Base-by-base conservation (phyloP, 1,139 yeast species). In the Casaregolazyma lundiana region DNA sequence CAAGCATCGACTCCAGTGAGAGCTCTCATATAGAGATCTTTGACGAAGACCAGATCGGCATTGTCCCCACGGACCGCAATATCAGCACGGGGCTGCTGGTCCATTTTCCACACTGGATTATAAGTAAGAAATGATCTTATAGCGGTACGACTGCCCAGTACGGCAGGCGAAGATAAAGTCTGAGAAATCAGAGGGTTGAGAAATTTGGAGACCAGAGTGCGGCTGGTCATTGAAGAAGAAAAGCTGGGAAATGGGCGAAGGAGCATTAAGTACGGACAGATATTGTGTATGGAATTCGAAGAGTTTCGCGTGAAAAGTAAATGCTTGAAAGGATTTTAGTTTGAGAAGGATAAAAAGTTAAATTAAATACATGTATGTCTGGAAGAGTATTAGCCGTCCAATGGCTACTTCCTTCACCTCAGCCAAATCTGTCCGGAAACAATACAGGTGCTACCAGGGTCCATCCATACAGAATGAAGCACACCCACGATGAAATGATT, bases 401-500 rank as follows among this genome's bases (percentile, higher is more conserved):
- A 11, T 24, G 11, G 29, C 7, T 24, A 7, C 29, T 24, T 24
- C 9, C 11, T 7, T 24, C 29, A 13, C 11, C 36, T 30, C 30
- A 40, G 20, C 18, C 43, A 65, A 90, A 92, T 52, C 97, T 71
- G 56, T 92, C 97, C 2, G 97, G 97, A 73, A 89, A 77, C 16
- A 88, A 55, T 4, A 86, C 84, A 0, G 98, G 98, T 0, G 97
- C 98, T 8, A 87, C 65, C 51, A 92, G 69, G 13, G 95, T 86
- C 98, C 98, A 92, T 1, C 84, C 81, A 60, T 90, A 94, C 44
- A 94, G 73, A 6, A 73, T 68, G 62, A 81, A 92, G 63, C 98
- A 94, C 26, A 86, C 79, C 96, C 97, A 89, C 1, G 97, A 85
- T 61, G 95, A 82, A 20, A 85, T 73, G 50, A 92, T 87, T 68